Evolutionary conservation across 1,139 yeast genomes (phyloP).

Genomic region (Suhomyces yuchorum): DNA sequence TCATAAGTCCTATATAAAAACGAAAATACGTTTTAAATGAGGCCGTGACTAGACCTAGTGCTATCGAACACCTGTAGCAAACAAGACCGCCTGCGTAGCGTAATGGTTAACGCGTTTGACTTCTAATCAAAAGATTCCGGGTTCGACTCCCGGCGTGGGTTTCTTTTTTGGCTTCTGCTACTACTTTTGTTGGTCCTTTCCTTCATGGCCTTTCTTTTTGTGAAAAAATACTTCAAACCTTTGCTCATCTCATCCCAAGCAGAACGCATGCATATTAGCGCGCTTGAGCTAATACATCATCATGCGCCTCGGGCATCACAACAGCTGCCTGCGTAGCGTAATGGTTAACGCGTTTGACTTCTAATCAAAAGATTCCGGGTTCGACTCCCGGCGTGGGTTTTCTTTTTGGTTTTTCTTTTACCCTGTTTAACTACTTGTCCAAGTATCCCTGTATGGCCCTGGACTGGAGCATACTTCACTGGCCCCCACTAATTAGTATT

Average conservation of each 20-base stretch:
- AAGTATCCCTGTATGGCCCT: too few relatives aligned
- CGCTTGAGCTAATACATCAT: background rate
- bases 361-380: constrained; percentile 52
- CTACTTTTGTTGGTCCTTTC: too few relatives aligned
- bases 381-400: constrained; percentile 53
- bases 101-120: constrained; percentile 6
- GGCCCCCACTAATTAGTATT: too few relatives aligned
- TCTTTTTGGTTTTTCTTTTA: constrained; percentile 5
- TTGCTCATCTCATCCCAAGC: background rate
- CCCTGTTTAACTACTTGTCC: too few relatives aligned
- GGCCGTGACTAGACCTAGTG: too few relatives aligned
- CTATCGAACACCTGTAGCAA: too few relatives aligned
- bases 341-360: constrained; percentile 53
- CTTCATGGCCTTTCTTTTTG: background rate
- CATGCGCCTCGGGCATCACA: background rate
- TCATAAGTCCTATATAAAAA: too few relatives aligned
- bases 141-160: constrained; percentile 7
- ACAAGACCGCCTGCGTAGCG: constrained; percentile 2
- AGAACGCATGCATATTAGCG: background rate
- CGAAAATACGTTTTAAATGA: too few relatives aligned
- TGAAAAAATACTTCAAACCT: background rate
- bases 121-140: constrained; percentile 6
- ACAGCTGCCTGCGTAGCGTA: constrained; percentile 46
- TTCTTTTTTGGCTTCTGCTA: background rate
- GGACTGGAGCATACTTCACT: too few relatives aligned